A percentile compares a stretch with the other conserved stretches of the same genome.
These are phyloP conservation scores for Hortaea sp. DNA, from an alignment of 2,329 filamentous ascomycete genomes.

Conservation along the genomic window DNA sequence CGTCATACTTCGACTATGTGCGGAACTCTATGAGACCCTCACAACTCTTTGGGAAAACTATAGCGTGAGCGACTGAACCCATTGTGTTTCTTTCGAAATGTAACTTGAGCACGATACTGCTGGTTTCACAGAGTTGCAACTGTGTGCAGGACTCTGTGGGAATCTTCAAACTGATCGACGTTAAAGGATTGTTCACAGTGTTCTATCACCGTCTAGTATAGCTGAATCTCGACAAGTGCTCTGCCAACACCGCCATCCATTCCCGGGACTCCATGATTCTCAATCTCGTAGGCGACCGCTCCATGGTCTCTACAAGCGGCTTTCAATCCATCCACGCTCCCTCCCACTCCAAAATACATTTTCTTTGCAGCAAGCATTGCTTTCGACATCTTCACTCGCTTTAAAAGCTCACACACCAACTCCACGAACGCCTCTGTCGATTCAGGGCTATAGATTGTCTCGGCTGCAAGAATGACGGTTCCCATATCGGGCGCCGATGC, in stretches of 20 bases:
- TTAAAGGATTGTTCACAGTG: too few species aligned
- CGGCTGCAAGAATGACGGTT: constrained; percentile 57
- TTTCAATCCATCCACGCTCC: constrained; percentile 66
- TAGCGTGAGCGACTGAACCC: too few species aligned
- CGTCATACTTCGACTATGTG: too few species aligned
- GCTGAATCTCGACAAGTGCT: constrained; percentile 38
- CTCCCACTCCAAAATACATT: constrained; percentile 76
- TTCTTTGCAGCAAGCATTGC: constrained; percentile 67
- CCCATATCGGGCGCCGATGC: constrained; percentile 28
- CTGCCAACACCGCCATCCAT: constrained; percentile 36
- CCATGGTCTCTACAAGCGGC: constrained; percentile 32
- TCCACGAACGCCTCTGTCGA: constrained; percentile 60
- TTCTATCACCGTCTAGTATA: constrained; percentile 14
- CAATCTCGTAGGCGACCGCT: constrained; percentile 38
- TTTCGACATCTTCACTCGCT: constrained; percentile 42
- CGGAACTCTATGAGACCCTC: too few species aligned
- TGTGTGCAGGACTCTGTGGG: too few species aligned
- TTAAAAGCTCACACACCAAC: constrained; percentile 51
- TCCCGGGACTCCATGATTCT: constrained; percentile 35
- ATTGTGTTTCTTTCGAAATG: too few species aligned
- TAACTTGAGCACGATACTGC: too few species aligned
- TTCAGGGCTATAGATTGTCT: constrained; percentile 74
- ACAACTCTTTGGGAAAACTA: too few species aligned
- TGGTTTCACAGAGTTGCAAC: too few species aligned
- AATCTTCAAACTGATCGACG: too few species aligned